Evolutionary conservation across 305 asterid species (phyloP).

Genomic region (Fraxinus latifolia): DNA sequence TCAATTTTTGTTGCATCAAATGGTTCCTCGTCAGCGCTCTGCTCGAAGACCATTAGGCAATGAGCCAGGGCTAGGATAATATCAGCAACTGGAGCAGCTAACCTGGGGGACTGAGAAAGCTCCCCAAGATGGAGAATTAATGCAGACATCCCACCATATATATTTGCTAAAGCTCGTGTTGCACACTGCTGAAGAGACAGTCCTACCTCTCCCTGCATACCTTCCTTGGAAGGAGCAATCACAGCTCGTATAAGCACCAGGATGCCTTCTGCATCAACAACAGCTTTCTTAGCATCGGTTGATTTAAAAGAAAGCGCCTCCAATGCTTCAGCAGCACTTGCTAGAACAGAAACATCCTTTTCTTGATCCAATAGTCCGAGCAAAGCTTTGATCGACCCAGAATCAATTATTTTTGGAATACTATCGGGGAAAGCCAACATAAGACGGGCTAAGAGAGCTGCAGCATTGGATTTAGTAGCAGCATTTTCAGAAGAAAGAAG

Average conservation of each 20-base stretch:
- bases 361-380: slow-evolving; percentile 54
- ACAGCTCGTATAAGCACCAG: slow-evolving; percentile 63
- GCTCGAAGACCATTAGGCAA: slow-evolving; percentile 63
- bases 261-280: slow-evolving; percentile 66
- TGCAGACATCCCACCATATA: slow-evolving; percentile 66
- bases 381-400: slow-evolving; percentile 64
- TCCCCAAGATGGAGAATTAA: slow-evolving; percentile 67
- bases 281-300: slow-evolving; percentile 45
- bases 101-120: slow-evolving; percentile 73
- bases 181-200: slow-evolving; percentile 67
- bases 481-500: slow-evolving; percentile 69
- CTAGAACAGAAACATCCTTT: slow-evolving; percentile 68
- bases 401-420: slow-evolving; percentile 56
- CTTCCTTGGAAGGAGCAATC: slow-evolving; percentile 83
- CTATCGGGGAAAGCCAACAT: slow-evolving; percentile 57
- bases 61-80: slow-evolving; percentile 86
- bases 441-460: slow-evolving; percentile 78
- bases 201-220: slow-evolving; percentile 72
- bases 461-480: slow-evolving; percentile 70
- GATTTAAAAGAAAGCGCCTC: slow-evolving; percentile 68
- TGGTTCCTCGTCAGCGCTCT: slow-evolving; percentile 40
- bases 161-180: slow-evolving; percentile 62
- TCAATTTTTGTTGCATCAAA: slow-evolving; percentile 57
- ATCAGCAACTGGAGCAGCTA: slow-evolving; percentile 83
- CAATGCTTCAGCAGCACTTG: slow-evolving; percentile 87